Evolutionary conservation across 75 land plant species (phyloP).

Genomic region (Selaginella moellendorffii): DNA sequence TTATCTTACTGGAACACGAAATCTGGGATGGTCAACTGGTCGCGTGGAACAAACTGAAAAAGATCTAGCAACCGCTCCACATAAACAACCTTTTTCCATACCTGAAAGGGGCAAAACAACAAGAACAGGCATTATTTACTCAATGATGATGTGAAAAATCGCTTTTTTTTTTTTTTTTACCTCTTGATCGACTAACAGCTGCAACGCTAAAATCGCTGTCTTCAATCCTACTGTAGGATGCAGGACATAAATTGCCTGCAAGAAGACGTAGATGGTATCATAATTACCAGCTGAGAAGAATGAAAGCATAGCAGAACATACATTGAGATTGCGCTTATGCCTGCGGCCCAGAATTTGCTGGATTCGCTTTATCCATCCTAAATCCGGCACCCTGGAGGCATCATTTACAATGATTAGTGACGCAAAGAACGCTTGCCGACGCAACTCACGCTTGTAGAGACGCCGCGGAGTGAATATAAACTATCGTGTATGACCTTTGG

Average conservation of each 20-base stretch:
- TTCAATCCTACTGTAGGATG: conserved; percentile 78
- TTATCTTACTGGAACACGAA: conserved; percentile 84
- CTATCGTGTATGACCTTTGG: conserved; percentile 89
- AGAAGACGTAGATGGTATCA: too few species aligned
- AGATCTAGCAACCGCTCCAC: conserved; percentile 84
- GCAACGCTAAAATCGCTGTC: conserved; percentile 61
- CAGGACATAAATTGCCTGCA: conserved; percentile 90
- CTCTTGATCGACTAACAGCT: conserved; percentile 75
- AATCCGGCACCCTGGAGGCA: conserved; percentile 67
- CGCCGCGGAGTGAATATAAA: conserved; percentile 94
- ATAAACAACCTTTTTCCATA: conserved; percentile 83
- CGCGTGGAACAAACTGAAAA: conserved; percentile 87
- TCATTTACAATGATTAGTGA: too few species aligned
- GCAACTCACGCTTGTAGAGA: conserved; percentile 80
- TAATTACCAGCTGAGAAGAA: too few species aligned
- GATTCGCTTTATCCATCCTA: conserved; percentile 92
- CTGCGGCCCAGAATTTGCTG: conserved; percentile 93
- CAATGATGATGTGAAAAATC: neutral
- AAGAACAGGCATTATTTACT: too few species aligned
- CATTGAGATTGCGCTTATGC: conserved; percentile 85
- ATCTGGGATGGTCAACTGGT: conserved; percentile 92
- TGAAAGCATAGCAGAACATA: conserved; percentile 24
- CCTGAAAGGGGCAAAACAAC: conserved; percentile 35
- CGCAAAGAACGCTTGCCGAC: too few species aligned
- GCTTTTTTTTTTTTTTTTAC: too few species aligned